These are phyloP conservation scores for Pezicula rhizophila DNA, from an alignment of 2,329 filamentous ascomycete genomes.

Conservation along the genomic window DNA sequence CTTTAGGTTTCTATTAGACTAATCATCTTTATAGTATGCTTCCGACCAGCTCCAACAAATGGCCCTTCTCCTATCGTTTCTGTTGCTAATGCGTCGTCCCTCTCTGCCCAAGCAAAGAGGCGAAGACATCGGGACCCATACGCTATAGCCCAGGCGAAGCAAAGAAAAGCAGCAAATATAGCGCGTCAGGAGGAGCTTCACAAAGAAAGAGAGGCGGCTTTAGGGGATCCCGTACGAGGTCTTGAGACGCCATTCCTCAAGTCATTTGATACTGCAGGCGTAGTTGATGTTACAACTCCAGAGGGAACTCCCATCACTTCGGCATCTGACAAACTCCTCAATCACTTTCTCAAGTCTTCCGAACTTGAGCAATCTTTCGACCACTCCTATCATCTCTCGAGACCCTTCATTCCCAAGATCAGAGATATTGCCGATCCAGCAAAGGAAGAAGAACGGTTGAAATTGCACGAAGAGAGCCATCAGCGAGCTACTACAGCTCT, in stretches of 20 bases:
- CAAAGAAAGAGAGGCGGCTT: conserved; percentile 53
- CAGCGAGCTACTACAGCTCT: conserved; percentile 69
- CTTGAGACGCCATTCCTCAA: conserved; percentile 75
- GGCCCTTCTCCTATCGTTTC: conserved; percentile 53
- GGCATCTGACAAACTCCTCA: conserved; percentile 54
- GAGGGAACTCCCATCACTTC: conserved; percentile 36
- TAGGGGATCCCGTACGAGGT: conserved; percentile 77
- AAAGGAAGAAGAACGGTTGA: conserved; percentile 25
- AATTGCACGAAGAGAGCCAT: conserved; percentile 50
- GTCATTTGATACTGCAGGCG: conserved; percentile 56
- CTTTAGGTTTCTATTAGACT: conserved; percentile 1
- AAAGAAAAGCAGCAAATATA: conserved; percentile 78
- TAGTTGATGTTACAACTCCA: conserved; percentile 22
- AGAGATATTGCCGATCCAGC: conserved; percentile 36
- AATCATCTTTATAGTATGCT: conserved; percentile 43
- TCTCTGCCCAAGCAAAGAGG: conserved; percentile 52
- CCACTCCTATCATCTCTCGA: conserved; percentile 62
- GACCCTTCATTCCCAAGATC: conserved; percentile 39
- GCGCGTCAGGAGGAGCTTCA: conserved; percentile 66
- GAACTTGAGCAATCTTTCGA: conserved; percentile 63
- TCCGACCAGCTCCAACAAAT: conserved; percentile 47
- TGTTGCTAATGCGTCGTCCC: conserved; percentile 52
- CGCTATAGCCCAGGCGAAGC: conserved; percentile 70
- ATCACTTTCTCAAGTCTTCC: conserved; percentile 65
- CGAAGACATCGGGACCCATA: conserved; percentile 75